phyloP scores from a whole-genome alignment of 352 stramenopile genomes.

The Phytopythium vexans region DNA sequence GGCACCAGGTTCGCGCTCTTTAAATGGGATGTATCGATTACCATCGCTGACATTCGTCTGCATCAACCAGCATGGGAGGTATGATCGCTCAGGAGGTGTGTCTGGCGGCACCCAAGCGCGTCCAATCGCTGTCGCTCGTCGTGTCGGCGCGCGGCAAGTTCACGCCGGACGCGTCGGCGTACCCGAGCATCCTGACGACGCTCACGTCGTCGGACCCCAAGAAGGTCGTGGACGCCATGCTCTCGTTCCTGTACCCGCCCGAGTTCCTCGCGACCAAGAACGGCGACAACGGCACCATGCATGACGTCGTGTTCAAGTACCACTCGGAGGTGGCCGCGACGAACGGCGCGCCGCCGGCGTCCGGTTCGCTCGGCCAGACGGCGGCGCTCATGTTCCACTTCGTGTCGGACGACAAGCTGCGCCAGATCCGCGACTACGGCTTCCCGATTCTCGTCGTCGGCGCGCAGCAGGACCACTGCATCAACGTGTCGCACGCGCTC shows the following conservation, averaged over 20 bases:
- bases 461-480: slow-evolving; percentile 24
- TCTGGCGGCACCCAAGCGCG: slow-evolving; percentile 30
- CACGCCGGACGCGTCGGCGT: slow-evolving; percentile 24
- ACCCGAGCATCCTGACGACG: slow-evolving; percentile 29
- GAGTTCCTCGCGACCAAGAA: slow-evolving; percentile 28
- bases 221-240: slow-evolving; percentile 36
- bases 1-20: slow-evolving; percentile 21
- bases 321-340: slow-evolving; percentile 27
- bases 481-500: slow-evolving; percentile 28
- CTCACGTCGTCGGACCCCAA: slow-evolving; percentile 28
- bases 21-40: neutral
- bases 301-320: slow-evolving; percentile 43
- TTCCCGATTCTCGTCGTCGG: slow-evolving; percentile 50
- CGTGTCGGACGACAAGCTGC: slow-evolving; percentile 32
- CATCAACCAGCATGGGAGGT: slow-evolving; percentile 45
- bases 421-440: slow-evolving; percentile 27
- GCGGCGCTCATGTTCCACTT: slow-evolving; percentile 23
- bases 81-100: slow-evolving; percentile 72
- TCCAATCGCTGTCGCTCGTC: slow-evolving; percentile 57
- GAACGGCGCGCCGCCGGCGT: slow-evolving; percentile 13
- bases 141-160: slow-evolving; percentile 58
- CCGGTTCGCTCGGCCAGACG: slow-evolving; percentile 25
- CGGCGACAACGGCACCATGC: slow-evolving; percentile 26
- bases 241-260: slow-evolving; percentile 58
- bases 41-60: neutral